phyloP scores from a whole-genome alignment of 495 filamentous ascomycete species.

The Neurospora africana region DNA sequence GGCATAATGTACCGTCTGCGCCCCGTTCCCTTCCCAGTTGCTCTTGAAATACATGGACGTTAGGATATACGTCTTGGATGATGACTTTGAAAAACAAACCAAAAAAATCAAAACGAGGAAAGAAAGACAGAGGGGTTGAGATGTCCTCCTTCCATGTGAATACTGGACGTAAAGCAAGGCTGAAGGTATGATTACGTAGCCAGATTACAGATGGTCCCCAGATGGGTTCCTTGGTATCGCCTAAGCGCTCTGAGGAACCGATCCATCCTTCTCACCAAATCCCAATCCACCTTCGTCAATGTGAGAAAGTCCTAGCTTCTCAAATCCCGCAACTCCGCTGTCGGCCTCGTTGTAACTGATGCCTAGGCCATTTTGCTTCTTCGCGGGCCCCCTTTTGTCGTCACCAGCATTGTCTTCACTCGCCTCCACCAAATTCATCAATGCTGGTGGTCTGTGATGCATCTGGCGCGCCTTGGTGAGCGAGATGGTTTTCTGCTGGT shows the following conservation, averaged over 20 bases:
- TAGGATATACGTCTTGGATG: background rate
- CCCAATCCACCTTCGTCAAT: slow-evolving; percentile 26
- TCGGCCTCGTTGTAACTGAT: slow-evolving; percentile 31
- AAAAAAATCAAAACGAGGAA: background rate
- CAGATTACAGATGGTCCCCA: background rate
- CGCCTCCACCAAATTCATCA: slow-evolving; percentile 62
- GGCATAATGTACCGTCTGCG: background rate
- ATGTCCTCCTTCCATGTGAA: background rate
- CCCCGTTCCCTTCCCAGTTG: background rate
- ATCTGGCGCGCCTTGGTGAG: slow-evolving; percentile 72
- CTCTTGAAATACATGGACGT: background rate
- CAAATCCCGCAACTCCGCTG: slow-evolving; percentile 37
- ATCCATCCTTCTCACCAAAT: slow-evolving; percentile 25
- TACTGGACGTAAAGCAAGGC: background rate
- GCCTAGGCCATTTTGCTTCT: slow-evolving; percentile 3
- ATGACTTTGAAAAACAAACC: background rate
- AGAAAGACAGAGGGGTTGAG: background rate
- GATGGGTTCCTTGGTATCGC: slow-evolving; percentile 1
- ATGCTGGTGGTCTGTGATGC: slow-evolving; percentile 76
- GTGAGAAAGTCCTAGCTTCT: slow-evolving; percentile 33
- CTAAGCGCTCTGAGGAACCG: slow-evolving; percentile 35
- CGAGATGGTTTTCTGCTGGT: slow-evolving; percentile 87
- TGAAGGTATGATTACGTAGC: background rate
- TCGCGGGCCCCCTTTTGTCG: slow-evolving; percentile 9
- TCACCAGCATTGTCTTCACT: slow-evolving; percentile 20